Evolutionary conservation across 257 asterid species (phyloP).

Genomic region (Plantago major): DNA sequence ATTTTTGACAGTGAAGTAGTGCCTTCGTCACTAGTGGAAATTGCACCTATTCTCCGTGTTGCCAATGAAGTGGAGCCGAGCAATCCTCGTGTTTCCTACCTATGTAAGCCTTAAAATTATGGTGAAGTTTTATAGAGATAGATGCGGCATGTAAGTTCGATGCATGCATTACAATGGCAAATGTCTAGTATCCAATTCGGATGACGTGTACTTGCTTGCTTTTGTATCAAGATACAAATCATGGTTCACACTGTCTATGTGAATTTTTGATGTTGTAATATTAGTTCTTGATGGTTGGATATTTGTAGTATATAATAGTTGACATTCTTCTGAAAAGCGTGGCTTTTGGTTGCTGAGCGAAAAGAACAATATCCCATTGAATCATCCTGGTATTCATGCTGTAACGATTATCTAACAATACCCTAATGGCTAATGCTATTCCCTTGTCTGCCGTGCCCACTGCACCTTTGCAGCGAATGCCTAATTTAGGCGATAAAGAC

Average conservation of each 20-base stretch:
- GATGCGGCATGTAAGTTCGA: neutral
- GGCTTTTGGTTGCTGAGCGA: conserved; percentile 12
- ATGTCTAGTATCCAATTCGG: neutral
- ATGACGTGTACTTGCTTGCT: conserved; percentile 4
- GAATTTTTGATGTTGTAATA: neutral
- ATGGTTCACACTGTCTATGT: neutral
- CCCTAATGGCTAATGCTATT: too few relatives aligned
- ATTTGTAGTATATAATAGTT: conserved; percentile 1
- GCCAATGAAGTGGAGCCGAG: conserved; percentile 98
- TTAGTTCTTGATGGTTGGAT: conserved; percentile 11
- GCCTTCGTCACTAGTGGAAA: conserved; percentile 95
- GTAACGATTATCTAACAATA: too few relatives aligned
- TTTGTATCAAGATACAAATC: neutral
- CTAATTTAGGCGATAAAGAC: too few relatives aligned
- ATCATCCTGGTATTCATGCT: neutral
- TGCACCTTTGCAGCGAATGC: too few relatives aligned
- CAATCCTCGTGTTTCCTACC: conserved; percentile 98
- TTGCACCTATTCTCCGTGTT: conserved; percentile 99
- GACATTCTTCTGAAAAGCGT: conserved; percentile 6
- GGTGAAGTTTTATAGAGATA: conserved; percentile 5
- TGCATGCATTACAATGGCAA: neutral
- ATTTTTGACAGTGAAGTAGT: conserved; percentile 95
- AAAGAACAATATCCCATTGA: neutral
- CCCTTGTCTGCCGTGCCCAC: too few relatives aligned
- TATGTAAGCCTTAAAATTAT: conserved; percentile 54